Percentiles rank a stretch among this genome's conserved stretches.
Evolutionary conservation across 2,329 filamentous ascomycete species (phyloP).

Genomic region (Colletotrichum sp.): DNA sequence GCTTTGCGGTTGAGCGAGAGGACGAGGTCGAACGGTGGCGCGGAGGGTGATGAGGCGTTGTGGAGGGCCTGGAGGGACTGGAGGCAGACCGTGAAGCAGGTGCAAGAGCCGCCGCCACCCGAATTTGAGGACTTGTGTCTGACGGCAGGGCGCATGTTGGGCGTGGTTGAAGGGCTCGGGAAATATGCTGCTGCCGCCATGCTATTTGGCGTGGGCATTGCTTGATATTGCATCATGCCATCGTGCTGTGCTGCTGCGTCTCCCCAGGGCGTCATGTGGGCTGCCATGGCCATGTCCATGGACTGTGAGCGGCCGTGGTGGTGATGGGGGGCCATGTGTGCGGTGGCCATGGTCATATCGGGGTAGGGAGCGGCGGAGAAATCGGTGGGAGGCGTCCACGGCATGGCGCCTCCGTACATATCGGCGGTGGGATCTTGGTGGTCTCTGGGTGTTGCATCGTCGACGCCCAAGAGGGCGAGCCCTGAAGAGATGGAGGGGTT

Average conservation of each 20-base stretch:
- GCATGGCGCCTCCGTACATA: constrained; percentile 39
- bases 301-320: constrained; percentile 39
- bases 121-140: constrained; percentile 24
- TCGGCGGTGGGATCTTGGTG: constrained; percentile 27
- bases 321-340: constrained; percentile 26
- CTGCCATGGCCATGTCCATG: constrained; percentile 36
- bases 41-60: constrained; percentile 42
- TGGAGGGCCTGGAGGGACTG: constrained; percentile 52
- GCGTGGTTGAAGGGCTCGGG: constrained; percentile 43
- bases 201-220: constrained; percentile 38
- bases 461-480: constrained; percentile 33
- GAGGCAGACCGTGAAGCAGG: constrained; percentile 51
- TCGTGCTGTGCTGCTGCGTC: constrained; percentile 32
- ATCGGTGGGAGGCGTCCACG: constrained; percentile 45
- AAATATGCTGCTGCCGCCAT: constrained; percentile 39
- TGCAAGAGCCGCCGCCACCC: constrained; percentile 38
- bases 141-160: constrained; percentile 34
- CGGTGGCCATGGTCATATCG: constrained; percentile 34
- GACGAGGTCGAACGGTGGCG: constrained; percentile 48
- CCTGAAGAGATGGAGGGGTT: constrained; percentile 39
- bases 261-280: constrained; percentile 30
- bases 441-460: constrained; percentile 27
- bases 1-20: constrained; percentile 52
- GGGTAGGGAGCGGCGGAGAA: constrained; percentile 34
- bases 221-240: constrained; percentile 33